Base-by-base conservation (phyloP, 1,284 basidiomycete genomes). In the Kwoniella shivajii region DNA sequence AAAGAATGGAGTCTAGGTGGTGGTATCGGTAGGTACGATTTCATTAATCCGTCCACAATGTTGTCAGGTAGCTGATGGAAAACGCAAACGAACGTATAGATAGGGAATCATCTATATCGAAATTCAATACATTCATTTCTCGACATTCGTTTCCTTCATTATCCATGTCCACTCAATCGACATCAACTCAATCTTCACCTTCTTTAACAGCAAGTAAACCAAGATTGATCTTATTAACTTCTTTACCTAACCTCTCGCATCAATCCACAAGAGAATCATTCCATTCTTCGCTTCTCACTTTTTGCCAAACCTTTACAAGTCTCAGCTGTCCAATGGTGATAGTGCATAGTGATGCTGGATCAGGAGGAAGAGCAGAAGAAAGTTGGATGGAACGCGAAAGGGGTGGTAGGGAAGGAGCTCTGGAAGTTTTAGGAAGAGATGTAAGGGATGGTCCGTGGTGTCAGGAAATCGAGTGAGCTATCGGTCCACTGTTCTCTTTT, bases 211-310 rank as follows among this genome's bases (percentile, higher is more conserved):
- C 61, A 1, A 52, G 49, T 3, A 45, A 57, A 31, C 68, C 65
- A 0, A 69, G 72, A 2, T 69, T 95, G 4, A 84, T 99, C 48
- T 84, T 99, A 6, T 81, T 99, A 7, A 93, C 97, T 73, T 91
- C 97, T 59, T 82, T 98, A 3, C 95, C 95, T 0, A 97, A 98
- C 70, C 83, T 98, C 39, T 79, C 90, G 4, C 89, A 94, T 69
- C 75, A 82, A 1, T 79, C 82, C 2, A 94, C 90, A 0, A 87
- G 88, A 60, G 77, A 82, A 3, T 83, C 85, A 1, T 94, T 98
- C 69, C 92, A 96, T 63, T 79, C 83, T 0, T 82, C 87, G 0
- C 75, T 99, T 0, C 77, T 84, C 24, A 76, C 82, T 0, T 82
- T 89, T 46, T 84, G 86, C 14, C 73, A 78, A 47, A 24, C 73